phyloP scores from a whole-genome alignment of 2,329 filamentous ascomycete genomes.

The Diaporthe ampelina region DNA sequence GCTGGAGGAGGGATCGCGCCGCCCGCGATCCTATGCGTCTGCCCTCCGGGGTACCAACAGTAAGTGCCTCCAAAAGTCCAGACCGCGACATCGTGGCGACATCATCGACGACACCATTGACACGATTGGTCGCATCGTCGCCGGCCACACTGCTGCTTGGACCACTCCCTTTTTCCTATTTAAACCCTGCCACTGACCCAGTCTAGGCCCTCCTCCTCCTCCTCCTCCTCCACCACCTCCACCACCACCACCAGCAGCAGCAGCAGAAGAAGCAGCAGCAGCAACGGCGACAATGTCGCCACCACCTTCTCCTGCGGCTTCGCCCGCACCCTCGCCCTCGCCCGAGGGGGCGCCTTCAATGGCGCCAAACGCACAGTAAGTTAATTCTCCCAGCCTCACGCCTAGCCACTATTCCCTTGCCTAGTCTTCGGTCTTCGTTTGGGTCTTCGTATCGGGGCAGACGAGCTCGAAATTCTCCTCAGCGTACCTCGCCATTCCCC shows the following conservation, averaged over 20 bases:
- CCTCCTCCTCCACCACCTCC: background rate
- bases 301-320: background rate
- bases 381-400: background rate
- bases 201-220: background rate
- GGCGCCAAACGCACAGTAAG: slow-evolving; percentile 9
- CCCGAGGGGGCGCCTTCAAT: background rate
- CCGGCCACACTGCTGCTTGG: background rate
- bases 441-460: background rate
- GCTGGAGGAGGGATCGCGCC: background rate
- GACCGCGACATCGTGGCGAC: background rate
- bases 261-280: background rate
- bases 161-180: slow-evolving; percentile 4
- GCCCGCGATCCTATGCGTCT: slow-evolving; percentile 18
- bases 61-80: background rate
- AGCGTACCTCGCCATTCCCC: no score
- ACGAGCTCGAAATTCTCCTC: no score
- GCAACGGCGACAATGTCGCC: background rate
- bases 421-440: background rate
- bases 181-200: background rate
- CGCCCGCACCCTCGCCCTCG: background rate
- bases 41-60: slow-evolving; percentile 28
- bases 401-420: background rate
- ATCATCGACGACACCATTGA: background rate
- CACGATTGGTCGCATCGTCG: background rate
- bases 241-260: background rate